A percentile compares a stretch with the other conserved stretches of the same genome.
Evolutionary conservation across 768 basidiomycete species (phyloP).

Genomic region (Trametes cubensis): DNA sequence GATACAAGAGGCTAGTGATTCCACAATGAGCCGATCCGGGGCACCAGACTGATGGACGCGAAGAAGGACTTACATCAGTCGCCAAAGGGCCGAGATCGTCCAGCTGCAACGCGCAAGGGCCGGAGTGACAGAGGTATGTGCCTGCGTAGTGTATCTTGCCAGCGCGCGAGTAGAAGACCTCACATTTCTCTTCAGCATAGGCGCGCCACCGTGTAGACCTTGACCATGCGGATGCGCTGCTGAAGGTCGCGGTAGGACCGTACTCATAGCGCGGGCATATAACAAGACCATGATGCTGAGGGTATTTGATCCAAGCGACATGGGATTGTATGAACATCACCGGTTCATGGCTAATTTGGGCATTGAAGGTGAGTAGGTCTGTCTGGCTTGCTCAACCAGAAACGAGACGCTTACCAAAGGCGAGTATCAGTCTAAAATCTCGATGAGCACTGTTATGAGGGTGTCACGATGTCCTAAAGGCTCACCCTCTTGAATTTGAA

Average conservation of each 20-base stretch:
- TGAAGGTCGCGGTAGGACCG: neutral
- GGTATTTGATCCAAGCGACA: neutral
- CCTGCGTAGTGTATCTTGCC: constrained; percentile 2
- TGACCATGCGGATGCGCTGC: neutral
- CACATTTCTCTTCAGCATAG: constrained; percentile 4
- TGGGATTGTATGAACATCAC: neutral
- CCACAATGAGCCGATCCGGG: too few species aligned
- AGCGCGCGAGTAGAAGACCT: constrained; percentile 1
- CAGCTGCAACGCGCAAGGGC: neutral
- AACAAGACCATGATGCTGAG: neutral
- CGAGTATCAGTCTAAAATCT: neutral
- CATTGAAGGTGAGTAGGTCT: neutral
- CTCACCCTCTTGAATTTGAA: neutral
- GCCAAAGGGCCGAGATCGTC: neutral
- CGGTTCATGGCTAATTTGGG: neutral
- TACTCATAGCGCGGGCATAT: neutral
- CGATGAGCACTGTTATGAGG: too few species aligned
- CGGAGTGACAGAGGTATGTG: constrained; percentile 4
- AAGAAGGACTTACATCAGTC: neutral
- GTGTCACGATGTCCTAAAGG: neutral
- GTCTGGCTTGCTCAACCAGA: too few species aligned
- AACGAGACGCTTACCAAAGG: neutral
- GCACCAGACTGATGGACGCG: too few species aligned
- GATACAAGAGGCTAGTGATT: neutral
- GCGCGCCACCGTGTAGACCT: constrained; percentile 1